Base-by-base conservation (phyloP, 768 basidiomycete species). In the Hericium rajendrae region DNA sequence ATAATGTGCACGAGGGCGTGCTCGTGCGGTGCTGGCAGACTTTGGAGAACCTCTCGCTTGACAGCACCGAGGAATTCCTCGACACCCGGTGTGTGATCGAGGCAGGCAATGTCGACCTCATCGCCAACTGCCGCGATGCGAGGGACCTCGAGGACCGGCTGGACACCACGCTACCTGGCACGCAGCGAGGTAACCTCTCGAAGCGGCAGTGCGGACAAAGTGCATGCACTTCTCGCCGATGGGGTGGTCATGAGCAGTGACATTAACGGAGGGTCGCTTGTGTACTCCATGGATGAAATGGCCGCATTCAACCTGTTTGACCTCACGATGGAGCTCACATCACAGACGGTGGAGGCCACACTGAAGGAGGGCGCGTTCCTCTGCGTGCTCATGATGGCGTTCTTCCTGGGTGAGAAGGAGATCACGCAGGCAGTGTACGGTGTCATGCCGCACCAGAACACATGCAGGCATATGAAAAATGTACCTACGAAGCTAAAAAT, bases 11-110 rank as follows among this genome's bases (percentile, higher is more conserved):
- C 20, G 94, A 94, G 63, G 91, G 91, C 4, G 86, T 98, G 46
- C 86, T 98, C 81, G 76, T 99, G 62, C 91, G 91, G 73, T 94
- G 94, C 74, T 98, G 91, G 77, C 91, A 94, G 72, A 94, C 97
- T 64, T 92, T 91, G 53, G 83, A 99, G 72, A 99, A 98, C 71
- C 77, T 99, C 16, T 91, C 91, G 51, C 73, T 98, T 58, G 94
- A 99, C 65, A 97, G 94, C 26, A 98, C 94, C 43, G 82, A 95
- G 71, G 97, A 99, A 72, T 90, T 95, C 71, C 71, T 97, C 64
- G 95, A 99, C 69, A 90, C 83, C 65, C 76, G 97, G 60, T 85
- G 81, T 65, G 74, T 98, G 64, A 95, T 92, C 61, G 88, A 87
- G 49, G 91, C 87, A 0, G 97, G 97, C 57, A 91, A 94, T 65